phyloP scores from a whole-genome alignment of 352 stramenopile species.

The Globisporangium irregulare region DNA sequence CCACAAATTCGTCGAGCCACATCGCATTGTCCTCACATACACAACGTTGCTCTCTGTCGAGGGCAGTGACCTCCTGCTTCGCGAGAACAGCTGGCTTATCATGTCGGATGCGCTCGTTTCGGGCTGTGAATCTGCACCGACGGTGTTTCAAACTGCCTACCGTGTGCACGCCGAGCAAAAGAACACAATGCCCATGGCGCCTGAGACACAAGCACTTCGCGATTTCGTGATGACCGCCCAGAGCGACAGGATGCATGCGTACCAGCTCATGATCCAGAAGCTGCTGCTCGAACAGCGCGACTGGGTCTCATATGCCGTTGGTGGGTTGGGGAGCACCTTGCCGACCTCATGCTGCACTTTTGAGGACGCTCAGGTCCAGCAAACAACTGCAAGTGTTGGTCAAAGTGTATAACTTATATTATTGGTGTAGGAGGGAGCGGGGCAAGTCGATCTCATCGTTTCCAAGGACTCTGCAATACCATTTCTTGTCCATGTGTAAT shows the following conservation, averaged over 20 bases:
- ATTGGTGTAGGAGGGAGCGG: no score
- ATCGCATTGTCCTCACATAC: slow-evolving; percentile 6
- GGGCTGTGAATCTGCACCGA: not conserved
- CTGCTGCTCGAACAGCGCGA: slow-evolving; percentile 7
- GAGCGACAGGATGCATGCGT: slow-evolving; percentile 3
- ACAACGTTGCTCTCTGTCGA: not conserved
- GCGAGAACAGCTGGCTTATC: slow-evolving; percentile 15
- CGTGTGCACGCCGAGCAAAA: not conserved
- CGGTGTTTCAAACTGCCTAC: slow-evolving; percentile 10
- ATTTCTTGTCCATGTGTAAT: no score
- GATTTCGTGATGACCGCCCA: not conserved
- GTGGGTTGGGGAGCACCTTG: no score
- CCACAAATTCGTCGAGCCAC: slow-evolving; percentile 4
- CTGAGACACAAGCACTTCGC: not conserved
- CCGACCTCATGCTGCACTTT: not conserved
- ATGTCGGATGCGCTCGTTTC: not conserved
- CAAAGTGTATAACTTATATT: not conserved
- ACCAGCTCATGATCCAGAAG: slow-evolving; percentile 9
- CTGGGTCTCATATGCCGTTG: not conserved
- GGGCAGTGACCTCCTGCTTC: slow-evolving; percentile 4
- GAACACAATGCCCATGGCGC: not conserved
- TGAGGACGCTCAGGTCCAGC: not conserved
- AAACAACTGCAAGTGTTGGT: not conserved
- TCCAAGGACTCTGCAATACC: no score
- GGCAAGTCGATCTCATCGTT: no score